These are phyloP conservation scores for Isochrysis galbana DNA, from an alignment of 78 protist genomes.

Conservation along the genomic window DNA sequence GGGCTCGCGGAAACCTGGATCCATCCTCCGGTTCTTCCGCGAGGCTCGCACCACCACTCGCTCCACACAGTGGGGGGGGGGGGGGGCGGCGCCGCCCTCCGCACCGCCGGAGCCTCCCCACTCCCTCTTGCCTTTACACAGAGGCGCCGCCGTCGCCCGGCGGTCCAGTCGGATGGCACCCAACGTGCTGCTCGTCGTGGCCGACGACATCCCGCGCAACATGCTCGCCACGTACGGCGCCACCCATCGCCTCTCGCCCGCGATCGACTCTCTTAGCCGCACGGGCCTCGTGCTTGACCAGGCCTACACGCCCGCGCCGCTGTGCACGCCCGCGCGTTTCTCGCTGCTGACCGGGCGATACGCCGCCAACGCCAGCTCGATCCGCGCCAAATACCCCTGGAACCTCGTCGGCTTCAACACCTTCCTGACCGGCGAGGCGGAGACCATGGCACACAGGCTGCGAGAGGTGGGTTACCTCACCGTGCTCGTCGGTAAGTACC, in stretches of 20 bases:
- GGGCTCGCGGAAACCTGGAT: too few species aligned
- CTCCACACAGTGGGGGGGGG: too few species aligned
- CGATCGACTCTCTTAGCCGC: not conserved
- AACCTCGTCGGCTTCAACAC: not conserved
- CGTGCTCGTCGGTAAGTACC: not conserved
- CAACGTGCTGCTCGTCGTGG: not conserved
- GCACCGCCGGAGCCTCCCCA: too few species aligned
- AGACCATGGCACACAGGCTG: not conserved
- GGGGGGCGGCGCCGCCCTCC: too few species aligned
- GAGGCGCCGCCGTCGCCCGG: too few species aligned
- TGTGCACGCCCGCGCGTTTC: not conserved
- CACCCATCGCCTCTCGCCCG: not conserved
- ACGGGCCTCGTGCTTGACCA: not conserved
- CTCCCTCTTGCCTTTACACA: too few species aligned
- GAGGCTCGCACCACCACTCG: too few species aligned
- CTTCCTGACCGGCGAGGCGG: not conserved
- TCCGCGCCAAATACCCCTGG: not conserved
- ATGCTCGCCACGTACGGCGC: not conserved
- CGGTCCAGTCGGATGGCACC: too few species aligned
- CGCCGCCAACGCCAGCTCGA: not conserved
- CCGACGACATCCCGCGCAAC: slow-evolving; percentile 9
- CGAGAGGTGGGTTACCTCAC: not conserved
- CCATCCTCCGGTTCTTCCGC: too few species aligned
- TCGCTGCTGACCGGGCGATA: not conserved
- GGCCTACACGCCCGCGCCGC: not conserved